Base-by-base conservation (phyloP, 257 asterid species). In the Solanum lycopersicoides region DNA sequence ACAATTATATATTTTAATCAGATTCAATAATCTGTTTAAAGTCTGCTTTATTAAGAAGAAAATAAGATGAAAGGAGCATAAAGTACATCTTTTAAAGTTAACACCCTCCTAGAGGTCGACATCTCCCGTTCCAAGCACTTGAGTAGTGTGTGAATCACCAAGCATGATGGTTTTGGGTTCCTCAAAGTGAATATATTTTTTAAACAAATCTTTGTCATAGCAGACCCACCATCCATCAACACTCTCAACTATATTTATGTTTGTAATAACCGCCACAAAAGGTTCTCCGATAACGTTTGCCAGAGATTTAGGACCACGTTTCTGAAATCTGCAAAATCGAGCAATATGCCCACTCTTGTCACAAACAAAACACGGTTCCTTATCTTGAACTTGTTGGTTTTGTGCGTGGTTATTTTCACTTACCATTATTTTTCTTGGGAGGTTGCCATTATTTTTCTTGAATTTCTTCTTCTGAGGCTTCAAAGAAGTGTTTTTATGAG, bases 301-400 rank as follows among this genome's bases (percentile, higher is more conserved):
- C 63, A 6, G 0, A 53, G 60, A 23, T 53, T 10, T 53, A 53
- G 23, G 10, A 16, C 23, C 63, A 53, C 63, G 1, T 53, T 53
- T 16, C 0, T 0, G 2, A 0, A 53, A 53, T 53, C 3, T 53
- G 4, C 63, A 53, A 53, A 53, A 53, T 53, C 10, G 0, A 53
- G 23, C 10, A 53, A 53, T 16, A 53, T 16, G 10, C 4, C 0
- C 23, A 53, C 23, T 53, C 2, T 53, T 53, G 23, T 9, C 23
- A 53, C 9, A 53, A 53, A 53, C 23, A 53, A 16, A 53, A 16
- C 23, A 53, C 0, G 23, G 1, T 50, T 3, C 3, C 60, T 16
- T 50, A 15, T 6, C 23, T 53, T 53, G 60, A 53, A 53, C 23
- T 16, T 53, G 10, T 53, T 53, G 63, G 3, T 53, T 53, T 16